These are phyloP conservation scores for Pseudodiploospora longispora DNA, from an alignment of 2,329 filamentous ascomycete species.

Conservation along the genomic window DNA sequence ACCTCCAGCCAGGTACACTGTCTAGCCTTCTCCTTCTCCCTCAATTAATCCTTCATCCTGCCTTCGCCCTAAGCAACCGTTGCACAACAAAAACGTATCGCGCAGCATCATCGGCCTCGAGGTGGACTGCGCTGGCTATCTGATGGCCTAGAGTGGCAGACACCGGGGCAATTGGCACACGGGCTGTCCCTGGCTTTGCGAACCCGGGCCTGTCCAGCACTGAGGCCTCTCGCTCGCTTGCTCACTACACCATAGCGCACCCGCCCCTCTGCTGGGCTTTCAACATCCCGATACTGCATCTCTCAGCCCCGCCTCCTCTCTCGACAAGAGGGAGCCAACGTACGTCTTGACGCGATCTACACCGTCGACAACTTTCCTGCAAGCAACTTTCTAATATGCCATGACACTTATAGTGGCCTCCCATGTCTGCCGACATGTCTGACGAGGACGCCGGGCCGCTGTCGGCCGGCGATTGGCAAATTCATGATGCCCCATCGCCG, in stretches of 20 bases:
- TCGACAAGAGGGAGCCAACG: neutral
- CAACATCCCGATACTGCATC: neutral
- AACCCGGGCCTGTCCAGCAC: conserved; percentile 16
- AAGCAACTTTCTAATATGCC: neutral
- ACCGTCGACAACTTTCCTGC: conserved; percentile 11
- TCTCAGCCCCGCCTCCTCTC: conserved; percentile 1
- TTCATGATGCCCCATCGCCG: conserved; percentile 29
- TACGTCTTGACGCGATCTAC: neutral
- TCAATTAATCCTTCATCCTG: conserved; percentile 1
- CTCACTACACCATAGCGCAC: conserved; percentile 4
- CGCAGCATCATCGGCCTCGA: conserved; percentile 5
- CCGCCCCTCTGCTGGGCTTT: neutral
- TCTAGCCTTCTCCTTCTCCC: neutral
- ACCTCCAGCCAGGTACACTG: neutral
- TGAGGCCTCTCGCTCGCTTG: conserved; percentile 7
- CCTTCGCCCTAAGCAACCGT: neutral
- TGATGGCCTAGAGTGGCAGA: conserved; percentile 28
- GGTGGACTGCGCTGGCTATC: conserved; percentile 17
- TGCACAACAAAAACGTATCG: no score
- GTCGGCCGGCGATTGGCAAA: conserved; percentile 27
- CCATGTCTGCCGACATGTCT: conserved; percentile 32
- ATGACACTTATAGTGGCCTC: conserved; percentile 7
- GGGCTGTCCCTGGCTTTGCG: conserved; percentile 27
- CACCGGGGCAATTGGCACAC: conserved; percentile 31
- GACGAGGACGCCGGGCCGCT: conserved; percentile 34